A percentile compares a stretch with the other conserved stretches of the same genome.
Evolutionary conservation across 495 filamentous ascomycete species (phyloP).

Genomic region (Neurospora sp.): DNA sequence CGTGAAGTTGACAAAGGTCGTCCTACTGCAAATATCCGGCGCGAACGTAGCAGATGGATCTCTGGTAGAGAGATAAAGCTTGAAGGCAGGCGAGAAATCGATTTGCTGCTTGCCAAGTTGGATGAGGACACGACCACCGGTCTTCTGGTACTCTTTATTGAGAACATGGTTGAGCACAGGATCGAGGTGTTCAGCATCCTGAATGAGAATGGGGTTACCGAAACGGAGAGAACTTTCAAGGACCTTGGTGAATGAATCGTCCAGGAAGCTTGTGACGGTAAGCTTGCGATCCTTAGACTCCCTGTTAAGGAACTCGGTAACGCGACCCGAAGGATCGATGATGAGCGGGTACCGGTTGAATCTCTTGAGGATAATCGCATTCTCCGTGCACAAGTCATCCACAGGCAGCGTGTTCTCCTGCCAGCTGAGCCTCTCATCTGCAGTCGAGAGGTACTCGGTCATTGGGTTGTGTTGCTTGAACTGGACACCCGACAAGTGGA

Average conservation of each 20-base stretch:
- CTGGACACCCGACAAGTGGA: constrained; percentile 77
- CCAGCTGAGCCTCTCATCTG: constrained; percentile 90
- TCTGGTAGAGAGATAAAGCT: constrained; percentile 85
- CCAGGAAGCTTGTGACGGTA: constrained; percentile 95
- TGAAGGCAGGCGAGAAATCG: constrained; percentile 96
- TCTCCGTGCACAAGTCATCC: constrained; percentile 98
- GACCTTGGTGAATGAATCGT: constrained; percentile 96
- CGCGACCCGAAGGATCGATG: constrained; percentile 91
- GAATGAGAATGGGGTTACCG: constrained; percentile 95
- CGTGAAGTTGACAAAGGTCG: constrained; percentile 98
- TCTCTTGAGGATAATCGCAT: constrained; percentile 90
- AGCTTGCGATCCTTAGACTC: constrained; percentile 88
- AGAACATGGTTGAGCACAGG: constrained; percentile 96
- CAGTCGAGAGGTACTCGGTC: constrained; percentile 93
- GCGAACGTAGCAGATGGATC: constrained; percentile 95
- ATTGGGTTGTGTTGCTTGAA: constrained; percentile 91
- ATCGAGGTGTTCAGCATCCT: constrained; percentile 95
- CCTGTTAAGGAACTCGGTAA: constrained; percentile 88
- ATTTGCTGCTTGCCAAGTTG: constrained; percentile 98
- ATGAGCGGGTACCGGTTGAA: constrained; percentile 98
- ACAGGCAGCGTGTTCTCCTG: constrained; percentile 91
- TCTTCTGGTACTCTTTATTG: constrained; percentile 99
- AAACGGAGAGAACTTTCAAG: constrained; percentile 93
- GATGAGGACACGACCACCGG: constrained; percentile 95
- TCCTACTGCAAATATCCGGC: constrained; percentile 96